Percentiles rank a stretch among this genome's conserved stretches.
These are phyloP conservation scores for Puccinia polysora DNA, from an alignment of 1,284 basidiomycete species.

Conservation along the genomic window DNA sequence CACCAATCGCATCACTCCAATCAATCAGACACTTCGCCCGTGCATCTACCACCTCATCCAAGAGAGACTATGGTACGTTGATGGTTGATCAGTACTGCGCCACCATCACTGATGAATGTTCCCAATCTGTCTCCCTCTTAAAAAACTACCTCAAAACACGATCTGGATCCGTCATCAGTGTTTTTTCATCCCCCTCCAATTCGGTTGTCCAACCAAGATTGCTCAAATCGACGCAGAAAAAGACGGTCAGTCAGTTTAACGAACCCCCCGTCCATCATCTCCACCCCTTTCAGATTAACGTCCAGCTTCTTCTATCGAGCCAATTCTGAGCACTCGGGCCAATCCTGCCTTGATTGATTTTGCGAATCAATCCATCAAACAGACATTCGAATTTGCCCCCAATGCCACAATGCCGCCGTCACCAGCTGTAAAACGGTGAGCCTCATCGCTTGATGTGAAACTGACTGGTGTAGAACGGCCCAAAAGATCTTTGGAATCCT, in stretches of 20 bases:
- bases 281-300: not conserved
- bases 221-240: constrained; percentile 29
- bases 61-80: no score
- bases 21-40: no score
- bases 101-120: no score
- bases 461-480: no score
- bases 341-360: not conserved
- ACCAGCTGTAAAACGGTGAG: constrained; percentile 29
- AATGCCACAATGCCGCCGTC: constrained; percentile 35
- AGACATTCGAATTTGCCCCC: constrained; percentile 41
- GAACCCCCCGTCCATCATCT: not conserved
- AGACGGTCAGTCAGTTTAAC: constrained; percentile 17
- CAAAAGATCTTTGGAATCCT: no score
- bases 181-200: constrained; percentile 42
- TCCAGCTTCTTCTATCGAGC: not conserved
- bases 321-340: not conserved
- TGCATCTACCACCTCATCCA: no score
- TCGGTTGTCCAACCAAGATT: constrained; percentile 38
- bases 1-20: no score
- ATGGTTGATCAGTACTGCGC: no score
- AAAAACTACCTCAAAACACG: no score
- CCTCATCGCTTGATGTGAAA: not conserved
- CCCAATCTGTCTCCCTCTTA: no score
- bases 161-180: no score
- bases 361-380: not conserved